Evolutionary conservation across 495 filamentous ascomycete genomes (phyloP).

Genomic region (Thozetella sp.): DNA sequence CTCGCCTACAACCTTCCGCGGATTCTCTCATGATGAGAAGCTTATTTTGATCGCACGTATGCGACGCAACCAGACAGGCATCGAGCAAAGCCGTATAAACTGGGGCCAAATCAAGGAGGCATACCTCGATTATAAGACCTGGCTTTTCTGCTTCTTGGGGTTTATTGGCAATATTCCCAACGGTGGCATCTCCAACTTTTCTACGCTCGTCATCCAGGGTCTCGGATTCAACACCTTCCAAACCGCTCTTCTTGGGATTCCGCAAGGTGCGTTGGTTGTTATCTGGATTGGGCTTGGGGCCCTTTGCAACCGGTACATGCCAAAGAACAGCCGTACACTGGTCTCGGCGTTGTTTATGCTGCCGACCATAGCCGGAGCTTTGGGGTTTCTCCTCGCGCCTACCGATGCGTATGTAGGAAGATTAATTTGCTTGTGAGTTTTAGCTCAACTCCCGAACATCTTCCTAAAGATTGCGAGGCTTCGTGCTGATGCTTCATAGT

Average conservation of each 20-base stretch:
- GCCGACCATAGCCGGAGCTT: conserved; percentile 50
- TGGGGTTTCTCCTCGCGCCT: conserved; percentile 55
- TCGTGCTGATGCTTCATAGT: background rate
- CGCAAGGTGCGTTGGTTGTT: conserved; percentile 58
- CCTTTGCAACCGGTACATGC: conserved; percentile 54
- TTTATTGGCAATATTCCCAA: conserved; percentile 52
- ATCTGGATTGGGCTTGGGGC: conserved; percentile 57
- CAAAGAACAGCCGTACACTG: conserved; percentile 47
- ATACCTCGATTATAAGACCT: conserved; percentile 56
- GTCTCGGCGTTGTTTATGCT: conserved; percentile 52
- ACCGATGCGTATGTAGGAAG: conserved; percentile 41
- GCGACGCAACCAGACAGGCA: conserved; percentile 25
- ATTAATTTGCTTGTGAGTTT: conserved; percentile 49
- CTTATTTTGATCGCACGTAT: conserved; percentile 11
- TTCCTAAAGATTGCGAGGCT: no score
- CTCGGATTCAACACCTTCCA: conserved; percentile 57
- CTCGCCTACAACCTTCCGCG: conserved; percentile 48
- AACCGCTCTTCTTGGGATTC: conserved; percentile 56
- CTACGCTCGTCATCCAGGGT: conserved; percentile 62
- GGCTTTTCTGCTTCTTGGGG: conserved; percentile 59
- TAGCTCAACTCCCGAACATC: no score
- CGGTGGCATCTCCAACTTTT: conserved; percentile 62
- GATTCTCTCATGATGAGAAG: conserved; percentile 43
- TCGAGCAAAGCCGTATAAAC: conserved; percentile 52
- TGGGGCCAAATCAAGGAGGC: conserved; percentile 60